Evolutionary conservation across 257 asterid genomes (phyloP).

Genomic region (Fraxinus cuspidata): DNA sequence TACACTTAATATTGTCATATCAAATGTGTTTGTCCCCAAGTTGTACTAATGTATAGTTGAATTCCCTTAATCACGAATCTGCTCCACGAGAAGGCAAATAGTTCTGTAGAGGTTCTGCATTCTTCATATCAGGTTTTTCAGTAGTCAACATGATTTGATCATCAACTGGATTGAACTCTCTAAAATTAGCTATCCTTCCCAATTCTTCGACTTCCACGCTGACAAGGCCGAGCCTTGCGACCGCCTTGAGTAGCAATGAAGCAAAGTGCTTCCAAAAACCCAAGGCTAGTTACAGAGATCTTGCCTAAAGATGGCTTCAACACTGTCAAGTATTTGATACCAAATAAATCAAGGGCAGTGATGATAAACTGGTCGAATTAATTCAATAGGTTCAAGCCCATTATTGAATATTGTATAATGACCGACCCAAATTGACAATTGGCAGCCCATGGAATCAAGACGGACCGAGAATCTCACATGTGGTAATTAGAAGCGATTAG

Average conservation of each 20-base stretch:
- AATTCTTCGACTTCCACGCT: constrained; percentile 86
- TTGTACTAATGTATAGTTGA: not conserved
- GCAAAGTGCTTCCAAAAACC: constrained; percentile 90
- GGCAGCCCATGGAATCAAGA: too few species aligned
- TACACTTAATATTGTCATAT: not conserved
- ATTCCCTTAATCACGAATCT: constrained; percentile 25
- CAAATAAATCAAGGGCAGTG: too few species aligned
- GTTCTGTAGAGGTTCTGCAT: constrained; percentile 27
- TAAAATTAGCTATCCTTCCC: constrained; percentile 71
- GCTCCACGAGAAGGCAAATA: constrained; percentile 46
- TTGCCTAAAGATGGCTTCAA: constrained; percentile 78
- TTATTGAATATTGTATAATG: too few species aligned
- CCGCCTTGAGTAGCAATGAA: constrained; percentile 75
- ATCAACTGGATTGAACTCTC: constrained; percentile 58
- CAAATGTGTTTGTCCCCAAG: too few species aligned
- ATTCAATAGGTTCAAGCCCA: too few species aligned
- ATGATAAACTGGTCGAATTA: too few species aligned
- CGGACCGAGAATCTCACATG: too few species aligned
- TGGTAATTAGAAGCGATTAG: too few species aligned
- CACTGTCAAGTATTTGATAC: not conserved
- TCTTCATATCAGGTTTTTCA: constrained; percentile 26
- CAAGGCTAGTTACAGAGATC: constrained; percentile 67
- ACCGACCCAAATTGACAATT: too few species aligned
- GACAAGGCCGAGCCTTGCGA: constrained; percentile 84
- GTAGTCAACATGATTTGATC: constrained; percentile 29